These are phyloP conservation scores for Fusarium annulatum DNA, from an alignment of 2,329 filamentous ascomycete genomes.

Conservation along the genomic window DNA sequence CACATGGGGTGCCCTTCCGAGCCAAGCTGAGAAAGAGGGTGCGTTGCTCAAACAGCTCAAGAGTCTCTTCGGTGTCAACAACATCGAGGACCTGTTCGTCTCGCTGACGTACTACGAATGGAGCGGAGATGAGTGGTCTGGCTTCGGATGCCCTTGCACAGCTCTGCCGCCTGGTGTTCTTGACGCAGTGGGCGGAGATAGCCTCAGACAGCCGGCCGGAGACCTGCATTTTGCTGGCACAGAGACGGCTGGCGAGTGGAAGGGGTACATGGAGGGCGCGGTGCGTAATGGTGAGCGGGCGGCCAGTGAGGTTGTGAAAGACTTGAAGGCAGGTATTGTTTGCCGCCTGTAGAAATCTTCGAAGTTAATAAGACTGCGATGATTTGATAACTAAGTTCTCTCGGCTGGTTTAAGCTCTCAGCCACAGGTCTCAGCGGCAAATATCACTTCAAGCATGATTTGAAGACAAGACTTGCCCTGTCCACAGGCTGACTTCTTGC, in stretches of 20 bases:
- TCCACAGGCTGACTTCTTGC: too few relatives aligned
- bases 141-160: not conserved
- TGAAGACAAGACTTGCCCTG: too few relatives aligned
- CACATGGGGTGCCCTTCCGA: not conserved
- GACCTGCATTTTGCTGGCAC: slow-evolving; percentile 28
- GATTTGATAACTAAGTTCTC: too few relatives aligned
- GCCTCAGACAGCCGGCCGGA: not conserved
- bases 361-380: too few relatives aligned
- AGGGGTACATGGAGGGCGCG: slow-evolving; percentile 32
- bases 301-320: not conserved
- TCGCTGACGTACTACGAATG: not conserved
- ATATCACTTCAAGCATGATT: too few relatives aligned
- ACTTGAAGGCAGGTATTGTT: not conserved
- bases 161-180: not conserved
- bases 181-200: not conserved
- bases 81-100: not conserved
- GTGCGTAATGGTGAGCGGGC: slow-evolving; percentile 18
- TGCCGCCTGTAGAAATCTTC: not conserved
- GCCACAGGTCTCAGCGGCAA: too few relatives aligned
- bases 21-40: not conserved
- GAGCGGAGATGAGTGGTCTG: not conserved
- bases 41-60: not conserved
- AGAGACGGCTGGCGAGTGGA: slow-evolving; percentile 17
- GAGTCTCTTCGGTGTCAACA: not conserved
- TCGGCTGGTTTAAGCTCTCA: too few relatives aligned